These are phyloP conservation scores for Heliamphora exappendiculata DNA, from an alignment of 148 eudicot genomes.

Conservation along the genomic window DNA sequence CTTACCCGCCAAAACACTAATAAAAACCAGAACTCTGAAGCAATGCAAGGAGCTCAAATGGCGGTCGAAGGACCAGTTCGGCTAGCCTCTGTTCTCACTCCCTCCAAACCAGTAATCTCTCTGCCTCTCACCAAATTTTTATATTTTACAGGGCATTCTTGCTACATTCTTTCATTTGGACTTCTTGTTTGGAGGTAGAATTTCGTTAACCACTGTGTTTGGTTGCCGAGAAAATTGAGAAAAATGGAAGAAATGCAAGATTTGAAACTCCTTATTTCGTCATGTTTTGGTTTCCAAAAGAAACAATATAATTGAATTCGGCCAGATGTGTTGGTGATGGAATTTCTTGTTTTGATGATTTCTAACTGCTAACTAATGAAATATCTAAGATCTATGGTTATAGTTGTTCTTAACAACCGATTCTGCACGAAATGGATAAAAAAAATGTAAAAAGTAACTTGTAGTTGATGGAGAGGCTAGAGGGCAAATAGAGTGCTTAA, in stretches of 20 bases:
- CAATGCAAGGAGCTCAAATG: slow-evolving; percentile 37
- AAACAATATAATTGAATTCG: background rate
- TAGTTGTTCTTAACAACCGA: background rate
- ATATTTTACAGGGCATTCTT: background rate
- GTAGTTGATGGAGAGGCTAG: background rate
- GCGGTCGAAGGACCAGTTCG: slow-evolving; percentile 8
- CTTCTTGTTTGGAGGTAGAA: too few species aligned
- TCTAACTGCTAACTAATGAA: background rate
- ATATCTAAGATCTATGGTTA: background rate
- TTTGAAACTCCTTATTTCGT: background rate
- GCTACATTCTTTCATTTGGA: background rate
- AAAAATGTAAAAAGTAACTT: background rate
- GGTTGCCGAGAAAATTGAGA: background rate
- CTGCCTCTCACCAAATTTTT: background rate
- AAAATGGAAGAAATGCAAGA: background rate
- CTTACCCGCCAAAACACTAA: background rate
- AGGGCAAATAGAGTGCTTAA: background rate
- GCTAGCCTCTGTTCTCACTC: slow-evolving; percentile 46
- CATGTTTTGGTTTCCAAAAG: background rate
- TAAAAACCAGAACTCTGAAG: background rate
- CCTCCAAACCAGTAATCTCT: slow-evolving; percentile 35
- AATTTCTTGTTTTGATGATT: slow-evolving; percentile 1
- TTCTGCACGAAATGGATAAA: background rate
- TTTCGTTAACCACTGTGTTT: background rate
- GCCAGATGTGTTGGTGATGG: background rate